These are phyloP conservation scores for Yarrowia osloensis DNA, from an alignment of 805 yeast species.

Conservation along the genomic window DNA sequence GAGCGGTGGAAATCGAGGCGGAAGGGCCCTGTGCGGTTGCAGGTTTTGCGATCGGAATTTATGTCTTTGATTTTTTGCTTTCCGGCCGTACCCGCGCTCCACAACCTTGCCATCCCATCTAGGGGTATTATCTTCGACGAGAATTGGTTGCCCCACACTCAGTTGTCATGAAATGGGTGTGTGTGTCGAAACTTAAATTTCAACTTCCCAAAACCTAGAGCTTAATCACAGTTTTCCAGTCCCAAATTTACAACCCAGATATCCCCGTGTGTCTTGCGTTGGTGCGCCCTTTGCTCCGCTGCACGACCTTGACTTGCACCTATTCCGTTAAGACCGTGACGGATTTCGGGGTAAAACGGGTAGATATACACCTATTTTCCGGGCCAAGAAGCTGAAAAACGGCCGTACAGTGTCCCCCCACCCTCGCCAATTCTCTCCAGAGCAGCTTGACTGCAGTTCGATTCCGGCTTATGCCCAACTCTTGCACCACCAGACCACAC, in stretches of 20 bases:
- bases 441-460: slow-evolving; percentile 12
- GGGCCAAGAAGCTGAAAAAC: neutral
- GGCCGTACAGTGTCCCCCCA: neutral
- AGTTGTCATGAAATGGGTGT: slow-evolving; percentile 9
- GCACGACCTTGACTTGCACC: slow-evolving; percentile 16
- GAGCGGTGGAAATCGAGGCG: neutral
- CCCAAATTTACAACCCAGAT: slow-evolving; percentile 27
- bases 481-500: neutral
- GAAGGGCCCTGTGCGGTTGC: neutral
- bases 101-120: neutral
- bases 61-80: neutral
- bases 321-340: neutral
- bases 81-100: neutral
- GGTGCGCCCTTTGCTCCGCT: slow-evolving; percentile 28
- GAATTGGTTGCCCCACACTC: slow-evolving; percentile 4
- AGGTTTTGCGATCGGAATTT: neutral
- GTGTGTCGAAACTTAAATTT: neutral
- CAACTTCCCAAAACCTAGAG: slow-evolving; percentile 17
- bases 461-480: slow-evolving; percentile 27
- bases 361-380: neutral
- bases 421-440: neutral
- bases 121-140: slow-evolving; percentile 1
- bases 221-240: slow-evolving; percentile 17
- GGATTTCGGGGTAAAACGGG: neutral
- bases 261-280: slow-evolving; percentile 20